phyloP scores from a whole-genome alignment of 495 filamentous ascomycete genomes.

The Penicillium robsamsonii region DNA sequence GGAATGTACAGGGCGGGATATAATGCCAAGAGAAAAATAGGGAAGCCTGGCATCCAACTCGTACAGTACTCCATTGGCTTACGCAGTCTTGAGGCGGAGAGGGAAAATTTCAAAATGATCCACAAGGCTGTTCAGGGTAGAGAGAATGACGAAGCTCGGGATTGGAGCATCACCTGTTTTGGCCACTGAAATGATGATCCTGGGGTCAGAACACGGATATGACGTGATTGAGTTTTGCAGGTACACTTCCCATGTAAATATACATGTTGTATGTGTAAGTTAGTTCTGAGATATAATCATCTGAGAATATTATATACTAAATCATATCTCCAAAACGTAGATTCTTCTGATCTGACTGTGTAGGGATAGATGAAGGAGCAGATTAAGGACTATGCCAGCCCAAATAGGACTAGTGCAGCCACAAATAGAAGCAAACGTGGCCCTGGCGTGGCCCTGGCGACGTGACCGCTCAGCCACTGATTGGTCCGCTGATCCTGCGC shows the following conservation, averaged over 20 bases:
- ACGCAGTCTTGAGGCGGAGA: slow-evolving; percentile 8
- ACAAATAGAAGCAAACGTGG: slow-evolving; percentile 34
- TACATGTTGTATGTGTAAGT: too few relatives aligned
- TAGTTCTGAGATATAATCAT: too few relatives aligned
- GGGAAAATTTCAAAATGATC: slow-evolving; percentile 10
- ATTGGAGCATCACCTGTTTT: slow-evolving; percentile 8
- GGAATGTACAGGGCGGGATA: background rate
- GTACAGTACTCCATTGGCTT: slow-evolving; percentile 2
- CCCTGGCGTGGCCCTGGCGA: slow-evolving; percentile 23
- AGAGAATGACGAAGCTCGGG: slow-evolving; percentile 24
- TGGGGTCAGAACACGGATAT: slow-evolving; percentile 12
- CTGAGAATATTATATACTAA: background rate
- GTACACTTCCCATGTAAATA: too few relatives aligned
- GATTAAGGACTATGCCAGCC: background rate
- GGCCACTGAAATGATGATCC: slow-evolving; percentile 21
- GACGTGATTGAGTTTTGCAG: background rate
- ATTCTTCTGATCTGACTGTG: background rate
- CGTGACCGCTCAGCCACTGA: slow-evolving; percentile 10
- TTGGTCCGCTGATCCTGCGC: slow-evolving; percentile 25
- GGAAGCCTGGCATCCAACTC: slow-evolving; percentile 13
- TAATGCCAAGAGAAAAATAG: slow-evolving; percentile 21
- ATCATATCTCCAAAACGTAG: background rate
- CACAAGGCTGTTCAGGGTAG: slow-evolving; percentile 24
- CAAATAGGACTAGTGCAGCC: slow-evolving; percentile 16
- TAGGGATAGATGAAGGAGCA: background rate